Conservation (phyloP, 2,329 filamentous ascomycete genomes). For the Diplodia intermedia region DNA sequence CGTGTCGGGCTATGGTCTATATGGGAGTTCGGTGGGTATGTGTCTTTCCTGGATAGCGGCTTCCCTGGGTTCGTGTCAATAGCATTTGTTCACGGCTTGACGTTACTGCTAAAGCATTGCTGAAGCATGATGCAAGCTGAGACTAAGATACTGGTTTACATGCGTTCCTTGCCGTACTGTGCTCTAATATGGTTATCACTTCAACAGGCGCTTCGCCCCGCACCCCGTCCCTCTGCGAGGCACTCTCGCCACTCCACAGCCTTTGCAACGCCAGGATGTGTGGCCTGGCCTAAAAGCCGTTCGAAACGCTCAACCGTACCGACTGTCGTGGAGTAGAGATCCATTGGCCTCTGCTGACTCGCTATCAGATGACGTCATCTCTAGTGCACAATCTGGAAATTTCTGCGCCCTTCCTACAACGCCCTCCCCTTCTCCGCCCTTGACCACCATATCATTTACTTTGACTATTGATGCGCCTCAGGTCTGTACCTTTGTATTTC, state of each 20-base stretch:
- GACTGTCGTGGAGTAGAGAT: neutral
- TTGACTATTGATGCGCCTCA: neutral
- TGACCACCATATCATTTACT: neutral
- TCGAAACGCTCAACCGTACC: neutral
- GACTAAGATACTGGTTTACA: constrained; percentile 14
- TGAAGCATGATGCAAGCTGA: neutral
- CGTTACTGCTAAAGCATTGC: neutral
- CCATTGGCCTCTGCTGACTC: neutral
- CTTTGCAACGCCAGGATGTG: neutral
- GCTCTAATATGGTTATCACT: constrained; percentile 18
- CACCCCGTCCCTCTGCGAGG: neutral
- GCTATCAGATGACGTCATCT: constrained; percentile 14
- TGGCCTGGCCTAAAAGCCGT: neutral
- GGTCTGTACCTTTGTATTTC: neutral
- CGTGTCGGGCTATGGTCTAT: constrained; percentile 3
- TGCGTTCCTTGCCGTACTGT: constrained; percentile 6
- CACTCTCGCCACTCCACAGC: neutral
- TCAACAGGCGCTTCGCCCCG: constrained; percentile 4
- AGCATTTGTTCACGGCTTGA: constrained; percentile 1
- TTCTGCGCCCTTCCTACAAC: neutral
- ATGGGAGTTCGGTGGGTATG: constrained; percentile 27
- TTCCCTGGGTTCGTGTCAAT: constrained; percentile 23
- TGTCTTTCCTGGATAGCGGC: constrained; percentile 29
- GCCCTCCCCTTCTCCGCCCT: neutral
- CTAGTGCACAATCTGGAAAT: neutral